Conservation (phyloP, 495 filamentous ascomycete genomes). For the Aspergillus ellipticus region DNA sequence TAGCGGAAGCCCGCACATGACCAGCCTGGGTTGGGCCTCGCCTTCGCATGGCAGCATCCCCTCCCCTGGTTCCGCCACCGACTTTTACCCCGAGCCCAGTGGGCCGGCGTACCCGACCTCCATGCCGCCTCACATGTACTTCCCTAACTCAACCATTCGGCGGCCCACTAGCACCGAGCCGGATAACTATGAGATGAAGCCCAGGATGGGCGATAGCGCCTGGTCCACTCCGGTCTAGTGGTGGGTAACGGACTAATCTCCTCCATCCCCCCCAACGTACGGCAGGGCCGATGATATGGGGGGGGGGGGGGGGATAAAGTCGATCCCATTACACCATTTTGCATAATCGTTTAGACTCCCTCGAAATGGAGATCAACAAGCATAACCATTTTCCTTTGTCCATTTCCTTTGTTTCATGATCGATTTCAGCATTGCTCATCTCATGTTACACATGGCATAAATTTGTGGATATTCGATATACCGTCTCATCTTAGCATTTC, state of each 20-base stretch:
- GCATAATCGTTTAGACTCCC: neutral
- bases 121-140: slow-evolving; percentile 63
- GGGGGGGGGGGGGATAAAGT: too few species aligned
- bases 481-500: slow-evolving; percentile 19
- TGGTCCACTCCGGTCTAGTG: slow-evolving; percentile 43
- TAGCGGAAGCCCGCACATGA: slow-evolving; percentile 69
- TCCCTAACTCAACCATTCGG: slow-evolving; percentile 58
- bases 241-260: neutral
- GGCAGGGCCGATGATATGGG: slow-evolving; percentile 11
- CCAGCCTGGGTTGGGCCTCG: slow-evolving; percentile 69
- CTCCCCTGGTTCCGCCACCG: slow-evolving; percentile 62
- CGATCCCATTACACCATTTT: neutral
- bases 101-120: slow-evolving; percentile 52
- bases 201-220: slow-evolving; percentile 37
- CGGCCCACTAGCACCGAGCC: slow-evolving; percentile 70
- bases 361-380: neutral
- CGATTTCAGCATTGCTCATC: slow-evolving; percentile 18
- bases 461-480: slow-evolving; percentile 25
- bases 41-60: slow-evolving; percentile 61
- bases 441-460: slow-evolving; percentile 16
- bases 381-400: slow-evolving; percentile 13
- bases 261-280: neutral
- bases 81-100: slow-evolving; percentile 68
- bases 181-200: slow-evolving; percentile 61
- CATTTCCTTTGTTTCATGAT: slow-evolving; percentile 17